A percentile compares a stretch with the other conserved stretches of the same genome.
Conservation (phyloP, 768 basidiomycete species). For the Russula foetens region DNA sequence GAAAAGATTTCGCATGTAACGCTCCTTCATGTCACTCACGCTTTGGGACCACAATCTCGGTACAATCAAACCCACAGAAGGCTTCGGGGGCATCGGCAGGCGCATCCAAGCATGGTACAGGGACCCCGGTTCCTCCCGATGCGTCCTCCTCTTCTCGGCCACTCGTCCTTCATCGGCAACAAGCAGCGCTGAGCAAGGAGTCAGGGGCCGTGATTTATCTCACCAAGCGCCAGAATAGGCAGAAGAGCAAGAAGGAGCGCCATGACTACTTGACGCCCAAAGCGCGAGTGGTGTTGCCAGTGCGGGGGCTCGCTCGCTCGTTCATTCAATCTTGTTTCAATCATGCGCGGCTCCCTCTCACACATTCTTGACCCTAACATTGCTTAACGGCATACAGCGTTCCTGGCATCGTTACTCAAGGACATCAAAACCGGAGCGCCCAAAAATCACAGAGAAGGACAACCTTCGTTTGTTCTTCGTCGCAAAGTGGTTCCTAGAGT, state of each 20-base stretch:
- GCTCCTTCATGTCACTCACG: slow-evolving; percentile 81
- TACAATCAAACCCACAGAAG: slow-evolving; percentile 59
- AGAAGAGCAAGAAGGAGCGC: slow-evolving; percentile 48
- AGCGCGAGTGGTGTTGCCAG: slow-evolving; percentile 54
- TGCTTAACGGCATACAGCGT: slow-evolving; percentile 42
- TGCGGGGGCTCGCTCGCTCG: slow-evolving; percentile 56
- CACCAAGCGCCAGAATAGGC: slow-evolving; percentile 39
- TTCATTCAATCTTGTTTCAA: slow-evolving; percentile 87
- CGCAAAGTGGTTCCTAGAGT: slow-evolving; percentile 87
- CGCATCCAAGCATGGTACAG: slow-evolving; percentile 23
- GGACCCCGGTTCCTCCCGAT: slow-evolving; percentile 20
- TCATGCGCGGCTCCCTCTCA: slow-evolving; percentile 42
- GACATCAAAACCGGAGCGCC: slow-evolving; percentile 90
- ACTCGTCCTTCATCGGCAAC: slow-evolving; percentile 80
- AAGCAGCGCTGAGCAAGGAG: slow-evolving; percentile 64
- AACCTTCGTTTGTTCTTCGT: slow-evolving; percentile 83
- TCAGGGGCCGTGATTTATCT: slow-evolving; percentile 66
- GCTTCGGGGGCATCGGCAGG: neutral
- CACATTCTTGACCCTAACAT: neutral
- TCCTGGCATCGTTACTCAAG: slow-evolving; percentile 76
- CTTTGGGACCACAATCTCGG: slow-evolving; percentile 91
- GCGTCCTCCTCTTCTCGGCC: slow-evolving; percentile 35
- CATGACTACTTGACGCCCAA: slow-evolving; percentile 63
- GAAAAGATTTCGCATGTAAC: slow-evolving; percentile 43
- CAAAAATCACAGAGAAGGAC: slow-evolving; percentile 92